Conservation (phyloP, 768 basidiomycete genomes). For the Gyrodon lividus region DNA sequence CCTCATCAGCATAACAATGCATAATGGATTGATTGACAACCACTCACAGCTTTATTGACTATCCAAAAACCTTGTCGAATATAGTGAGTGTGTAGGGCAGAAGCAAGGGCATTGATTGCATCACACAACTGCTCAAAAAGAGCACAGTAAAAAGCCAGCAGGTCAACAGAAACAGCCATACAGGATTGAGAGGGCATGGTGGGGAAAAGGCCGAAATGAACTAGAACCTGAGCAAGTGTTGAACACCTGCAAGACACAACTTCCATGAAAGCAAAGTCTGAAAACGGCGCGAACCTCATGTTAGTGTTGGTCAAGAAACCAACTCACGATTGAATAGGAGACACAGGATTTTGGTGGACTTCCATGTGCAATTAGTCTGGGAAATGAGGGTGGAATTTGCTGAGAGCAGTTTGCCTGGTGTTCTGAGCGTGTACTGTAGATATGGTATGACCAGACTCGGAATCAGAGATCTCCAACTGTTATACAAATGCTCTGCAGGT, state of each 20-base stretch:
- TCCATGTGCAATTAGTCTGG: background rate
- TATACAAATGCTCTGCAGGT: background rate
- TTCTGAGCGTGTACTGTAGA: background rate
- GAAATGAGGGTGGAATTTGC: background rate
- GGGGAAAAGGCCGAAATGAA: conserved; percentile 32
- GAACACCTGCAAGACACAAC: conserved; percentile 24
- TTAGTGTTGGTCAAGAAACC: background rate
- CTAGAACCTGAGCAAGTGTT: conserved; percentile 19
- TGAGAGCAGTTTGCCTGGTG: background rate
- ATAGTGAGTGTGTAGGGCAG: background rate
- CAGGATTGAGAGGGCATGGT: conserved; percentile 20
- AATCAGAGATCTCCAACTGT: conserved; percentile 3
- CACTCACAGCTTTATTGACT: background rate
- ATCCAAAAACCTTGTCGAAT: background rate
- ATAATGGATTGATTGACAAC: too few species aligned
- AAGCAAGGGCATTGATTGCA: background rate
- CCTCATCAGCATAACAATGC: too few species aligned
- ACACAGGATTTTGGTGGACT: background rate
- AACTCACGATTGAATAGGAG: conserved; percentile 5
- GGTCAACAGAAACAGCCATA: conserved; percentile 6
- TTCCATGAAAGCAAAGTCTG: conserved; percentile 16
- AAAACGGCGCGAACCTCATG: background rate
- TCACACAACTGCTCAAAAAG: conserved; percentile 1
- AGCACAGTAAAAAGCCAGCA: background rate
- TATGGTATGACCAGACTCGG: background rate